A percentile compares a stretch with the other conserved stretches of the same genome.
Conservation (phyloP, 106 monocot genomes). For the Dendrobium officinale region DNA sequence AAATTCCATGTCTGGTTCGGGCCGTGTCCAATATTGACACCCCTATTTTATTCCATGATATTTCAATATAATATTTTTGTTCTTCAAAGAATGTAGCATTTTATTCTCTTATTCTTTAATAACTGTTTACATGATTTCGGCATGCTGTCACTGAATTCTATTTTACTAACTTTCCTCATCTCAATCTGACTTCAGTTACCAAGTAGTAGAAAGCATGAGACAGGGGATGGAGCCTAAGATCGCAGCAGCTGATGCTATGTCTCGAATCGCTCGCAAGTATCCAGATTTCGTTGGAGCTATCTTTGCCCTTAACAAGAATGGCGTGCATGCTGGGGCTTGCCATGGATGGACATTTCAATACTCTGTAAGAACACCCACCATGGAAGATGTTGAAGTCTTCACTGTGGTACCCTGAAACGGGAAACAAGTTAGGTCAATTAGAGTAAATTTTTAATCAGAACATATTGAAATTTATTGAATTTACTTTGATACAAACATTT, state of each 20-base stretch:
- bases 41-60: too few relatives aligned
- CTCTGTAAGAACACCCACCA: constrained; percentile 53
- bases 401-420: constrained; percentile 38
- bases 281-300: constrained; percentile 81
- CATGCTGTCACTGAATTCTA: neutral
- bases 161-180: too few relatives aligned
- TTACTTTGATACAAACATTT: too few relatives aligned
- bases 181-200: constrained; percentile 51
- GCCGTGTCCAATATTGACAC: too few relatives aligned
- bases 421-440: too few relatives aligned
- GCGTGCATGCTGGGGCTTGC: constrained; percentile 77
- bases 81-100: too few relatives aligned
- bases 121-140: neutral
- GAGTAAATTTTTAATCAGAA: too few relatives aligned
- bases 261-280: constrained; percentile 64
- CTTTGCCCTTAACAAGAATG: constrained; percentile 62
- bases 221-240: constrained; percentile 65
- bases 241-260: constrained; percentile 65
- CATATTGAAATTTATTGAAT: too few relatives aligned
- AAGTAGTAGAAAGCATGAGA: constrained; percentile 90
- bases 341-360: constrained; percentile 96
- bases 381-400: constrained; percentile 66
- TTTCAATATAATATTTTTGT: too few relatives aligned
- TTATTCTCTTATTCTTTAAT: too few relatives aligned
- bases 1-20: too few relatives aligned